Base-by-base conservation (phyloP, 331 rosid species). In the Acacia concinna region DNA sequence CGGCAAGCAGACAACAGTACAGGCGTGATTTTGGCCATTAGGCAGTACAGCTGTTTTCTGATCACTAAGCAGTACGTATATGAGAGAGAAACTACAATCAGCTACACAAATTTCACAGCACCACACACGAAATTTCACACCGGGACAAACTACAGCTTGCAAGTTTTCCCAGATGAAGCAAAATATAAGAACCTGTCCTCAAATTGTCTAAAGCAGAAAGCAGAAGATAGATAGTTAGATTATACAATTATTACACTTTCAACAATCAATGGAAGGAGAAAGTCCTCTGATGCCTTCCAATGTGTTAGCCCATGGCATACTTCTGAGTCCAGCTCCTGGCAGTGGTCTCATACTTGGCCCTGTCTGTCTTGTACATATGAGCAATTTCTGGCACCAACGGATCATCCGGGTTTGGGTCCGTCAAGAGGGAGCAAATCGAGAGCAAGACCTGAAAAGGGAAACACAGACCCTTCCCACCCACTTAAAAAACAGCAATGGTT, bases 301-400 rank as follows among this genome's bases (percentile, higher is more conserved):
- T 77, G 68, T 81, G 85, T 84, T 87, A 92, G 81, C 96, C 96
- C 97, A 92, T 92, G 14, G 97, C 97, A 79, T 90, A 92, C 86
- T 92, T 92, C 89, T 90, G 92, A 81, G 92, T 92, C 91, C 96
- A 92, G 96, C 94, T 92, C 94, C 96, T 82, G 34, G 97, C 91
- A n/a, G 97, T 90, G 4, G 96, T 87, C 90, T 92, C 97, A 20
- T 92, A 89, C 88, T 90, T 92, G 76, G 92, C 82, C 76, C 88
- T 76, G 84, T 92, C 95, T 65, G 90, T 88, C 92, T 93, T 88
- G 75, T 90, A 93, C 91, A 91, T 89, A 27, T 88, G 95, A 70
- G 97, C 97, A 47, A 91, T 93, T 86, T 93, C 97, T 10, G 97
- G 97, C 87, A 89, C 97, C 79, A 92, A 68, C 20, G 92, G 95